A percentile compares a stretch with the other conserved stretches of the same genome.
Conservation (phyloP, 306 rosid species). For the Spatholobus suberectus region DNA sequence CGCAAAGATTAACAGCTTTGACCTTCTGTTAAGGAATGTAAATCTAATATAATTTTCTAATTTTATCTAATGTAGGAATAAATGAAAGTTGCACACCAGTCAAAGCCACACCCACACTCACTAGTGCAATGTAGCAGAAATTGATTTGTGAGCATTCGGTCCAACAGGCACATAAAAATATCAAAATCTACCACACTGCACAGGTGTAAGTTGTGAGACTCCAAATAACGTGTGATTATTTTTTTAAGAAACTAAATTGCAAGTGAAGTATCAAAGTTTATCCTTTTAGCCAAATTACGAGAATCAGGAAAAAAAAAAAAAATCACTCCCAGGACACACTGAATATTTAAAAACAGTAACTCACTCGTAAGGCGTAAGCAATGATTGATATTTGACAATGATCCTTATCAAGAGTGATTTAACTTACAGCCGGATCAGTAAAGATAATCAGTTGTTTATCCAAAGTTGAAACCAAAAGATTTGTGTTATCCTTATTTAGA, state of each 20-base stretch:
- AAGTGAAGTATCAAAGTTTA: constrained; percentile 1
- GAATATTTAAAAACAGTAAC: constrained; percentile 2
- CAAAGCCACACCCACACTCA: constrained; percentile 2
- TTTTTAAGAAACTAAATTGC: constrained; percentile 13
- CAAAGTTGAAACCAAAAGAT: constrained; percentile 88
- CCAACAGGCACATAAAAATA: constrained; percentile 27
- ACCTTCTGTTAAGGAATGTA: not conserved
- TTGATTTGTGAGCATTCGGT: not conserved
- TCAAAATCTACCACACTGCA: constrained; percentile 18
- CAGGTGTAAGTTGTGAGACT: constrained; percentile 3
- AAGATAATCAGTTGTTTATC: constrained; percentile 85
- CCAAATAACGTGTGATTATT: not conserved
- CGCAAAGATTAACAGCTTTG: not conserved
- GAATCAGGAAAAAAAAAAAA: constrained; percentile 6
- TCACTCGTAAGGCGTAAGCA: constrained; percentile 7
- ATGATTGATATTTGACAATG: constrained; percentile 26
- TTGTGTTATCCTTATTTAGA: constrained; percentile 82
- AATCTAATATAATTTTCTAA: not conserved
- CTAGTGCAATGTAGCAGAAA: not conserved
- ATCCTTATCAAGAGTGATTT: constrained; percentile 20
- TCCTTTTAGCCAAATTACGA: constrained; percentile 20
- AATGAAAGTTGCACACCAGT: not conserved
- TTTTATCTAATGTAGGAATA: not conserved
- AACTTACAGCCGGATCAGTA: constrained; percentile 94
- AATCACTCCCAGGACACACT: not conserved